Base-by-base conservation (phyloP, 306 rosid genomes). In the Fagus sylvatica region DNA sequence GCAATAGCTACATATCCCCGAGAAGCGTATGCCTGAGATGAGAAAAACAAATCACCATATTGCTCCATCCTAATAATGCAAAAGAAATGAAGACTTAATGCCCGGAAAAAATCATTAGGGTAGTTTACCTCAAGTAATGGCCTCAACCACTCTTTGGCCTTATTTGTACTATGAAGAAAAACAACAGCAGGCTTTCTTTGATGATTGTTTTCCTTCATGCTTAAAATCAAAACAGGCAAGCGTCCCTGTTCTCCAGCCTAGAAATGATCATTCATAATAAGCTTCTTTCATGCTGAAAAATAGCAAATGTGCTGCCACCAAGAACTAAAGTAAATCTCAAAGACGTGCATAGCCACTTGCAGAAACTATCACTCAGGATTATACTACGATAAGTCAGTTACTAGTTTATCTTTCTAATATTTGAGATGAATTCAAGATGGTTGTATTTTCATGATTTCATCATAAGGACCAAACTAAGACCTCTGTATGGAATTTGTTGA, bases 171-270 rank as follows among this genome's bases (percentile, higher is more conserved):
- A 76, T 89, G 98, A 64, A 95, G 89, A 72, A 91, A 83, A 74
- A 95, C 96, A 78, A 93, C 80, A 0, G 93, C 93, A 70, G 98
- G 98, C 74, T 77, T 88, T 85, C 65, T 93, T 78, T 68, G 70
- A 39, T 57, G 61, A 74, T 57, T 57, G 10, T 64, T 79, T 81
- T 91, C 90, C 88, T 91, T 89, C 90, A 88, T 41, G 85, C 94
- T 91, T 76, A 92, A 28, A 75, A 95, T 90, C 89, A 91, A 79
- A 70, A 93, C 7, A n/a, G 98, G 98, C 43, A 95, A 76, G 66
- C 85, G 85, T 81, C 98, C 98, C 85, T 95, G 99, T 77, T 91
- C 98, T 82, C 96, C 99, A 81, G 82, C 94, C 98, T 93, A 65
- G 34, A 60, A 77, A 78, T 39, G 42, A 72, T 39, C 59, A 66